Percentiles rank a stretch among this genome's conserved stretches.
These are phyloP conservation scores for Candida maris DNA, from an alignment of 805 yeast genomes.

Conservation along the genomic window DNA sequence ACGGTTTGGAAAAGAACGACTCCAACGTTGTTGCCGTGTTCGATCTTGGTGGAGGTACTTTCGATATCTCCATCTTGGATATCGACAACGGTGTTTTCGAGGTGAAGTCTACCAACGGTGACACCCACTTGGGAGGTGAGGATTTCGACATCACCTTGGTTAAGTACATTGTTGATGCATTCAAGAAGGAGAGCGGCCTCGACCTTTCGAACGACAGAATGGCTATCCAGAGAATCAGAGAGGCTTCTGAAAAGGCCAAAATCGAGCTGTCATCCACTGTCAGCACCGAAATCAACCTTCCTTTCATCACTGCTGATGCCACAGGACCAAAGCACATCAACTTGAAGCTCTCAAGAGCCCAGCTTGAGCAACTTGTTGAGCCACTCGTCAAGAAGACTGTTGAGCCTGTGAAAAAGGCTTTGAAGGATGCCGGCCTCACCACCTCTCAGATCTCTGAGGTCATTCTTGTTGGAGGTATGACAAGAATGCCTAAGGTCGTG, in stretches of 20 bases:
- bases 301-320: slow-evolving; percentile 56
- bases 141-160: slow-evolving; percentile 86
- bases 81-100: slow-evolving; percentile 97
- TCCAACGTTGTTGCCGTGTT: slow-evolving; percentile 75
- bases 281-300: slow-evolving; percentile 60
- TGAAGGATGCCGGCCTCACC: slow-evolving; percentile 68
- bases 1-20: slow-evolving; percentile 80
- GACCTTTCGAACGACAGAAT: slow-evolving; percentile 50
- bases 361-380: slow-evolving; percentile 63
- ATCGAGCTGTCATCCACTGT: slow-evolving; percentile 68
- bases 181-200: slow-evolving; percentile 51
- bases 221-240: slow-evolving; percentile 73
- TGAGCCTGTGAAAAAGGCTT: slow-evolving; percentile 69
- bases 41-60: slow-evolving; percentile 98
- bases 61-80: slow-evolving; percentile 93
- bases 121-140: slow-evolving; percentile 91
- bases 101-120: slow-evolving; percentile 97
- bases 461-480: slow-evolving; percentile 84
- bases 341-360: slow-evolving; percentile 56
- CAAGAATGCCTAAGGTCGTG: slow-evolving; percentile 81
- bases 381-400: slow-evolving; percentile 65
- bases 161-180: slow-evolving; percentile 61
- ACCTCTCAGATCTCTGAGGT: slow-evolving; percentile 69
- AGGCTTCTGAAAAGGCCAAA: slow-evolving; percentile 74
- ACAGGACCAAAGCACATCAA: slow-evolving; percentile 56